phyloP scores from a whole-genome alignment of 148 eudicot species.

The Rhododendron henanense region DNA sequence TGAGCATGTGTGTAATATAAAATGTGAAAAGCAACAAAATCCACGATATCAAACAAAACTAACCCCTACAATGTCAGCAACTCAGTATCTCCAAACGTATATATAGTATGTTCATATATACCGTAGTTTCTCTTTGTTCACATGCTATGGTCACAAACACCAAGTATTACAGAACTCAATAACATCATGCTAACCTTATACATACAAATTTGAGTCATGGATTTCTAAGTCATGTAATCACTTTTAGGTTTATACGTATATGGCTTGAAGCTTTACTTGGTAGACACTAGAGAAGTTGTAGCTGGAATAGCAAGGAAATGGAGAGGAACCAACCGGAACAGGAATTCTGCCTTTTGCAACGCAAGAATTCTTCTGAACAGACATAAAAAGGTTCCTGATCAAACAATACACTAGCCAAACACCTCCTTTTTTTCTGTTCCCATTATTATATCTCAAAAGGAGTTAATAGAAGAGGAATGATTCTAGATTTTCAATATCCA shows the following conservation, averaged over 20 bases:
- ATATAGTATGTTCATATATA: too few relatives aligned
- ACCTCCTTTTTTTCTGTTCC: background rate
- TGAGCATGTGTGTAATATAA: background rate
- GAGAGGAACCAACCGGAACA: background rate
- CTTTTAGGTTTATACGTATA: background rate
- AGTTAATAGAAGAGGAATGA: background rate
- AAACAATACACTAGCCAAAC: background rate
- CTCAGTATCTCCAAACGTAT: background rate
- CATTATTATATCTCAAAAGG: background rate
- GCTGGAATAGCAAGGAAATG: background rate
- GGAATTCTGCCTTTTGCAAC: background rate
- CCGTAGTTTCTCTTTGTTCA: background rate
- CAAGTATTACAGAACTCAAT: background rate
- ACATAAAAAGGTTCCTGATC: background rate
- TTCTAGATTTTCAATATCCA: background rate
- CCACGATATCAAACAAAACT: background rate
- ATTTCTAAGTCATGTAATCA: background rate
- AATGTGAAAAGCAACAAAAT: slow-evolving; percentile 5
- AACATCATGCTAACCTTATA: background rate
- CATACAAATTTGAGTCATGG: background rate
- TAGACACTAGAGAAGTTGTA: background rate
- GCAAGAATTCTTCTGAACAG: background rate
- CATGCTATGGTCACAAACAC: background rate
- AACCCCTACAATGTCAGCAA: background rate
- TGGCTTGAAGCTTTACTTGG: background rate